Percentiles rank a stretch among this genome's conserved stretches.
These are phyloP conservation scores for Alternaria gansuensis DNA, from an alignment of 2,329 filamentous ascomycete species.

Conservation along the genomic window DNA sequence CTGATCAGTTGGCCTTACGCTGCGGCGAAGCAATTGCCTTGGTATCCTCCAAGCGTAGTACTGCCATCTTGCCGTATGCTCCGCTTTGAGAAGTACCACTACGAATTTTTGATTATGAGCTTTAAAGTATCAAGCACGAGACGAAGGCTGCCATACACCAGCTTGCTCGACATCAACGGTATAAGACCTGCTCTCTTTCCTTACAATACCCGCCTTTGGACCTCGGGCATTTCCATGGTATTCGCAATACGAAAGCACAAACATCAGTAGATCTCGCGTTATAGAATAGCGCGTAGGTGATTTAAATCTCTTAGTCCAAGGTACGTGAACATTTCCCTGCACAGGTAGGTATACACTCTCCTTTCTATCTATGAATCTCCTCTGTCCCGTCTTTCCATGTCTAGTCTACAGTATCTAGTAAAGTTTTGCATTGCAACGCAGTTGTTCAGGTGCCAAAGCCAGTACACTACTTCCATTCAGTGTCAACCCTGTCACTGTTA, in stretches of 20 bases:
- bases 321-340: not conserved
- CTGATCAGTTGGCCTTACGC: not conserved
- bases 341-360: not conserved
- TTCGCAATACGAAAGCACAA: not conserved
- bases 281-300: not conserved
- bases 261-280: not conserved
- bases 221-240: not conserved
- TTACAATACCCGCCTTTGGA: not conserved
- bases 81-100: not conserved
- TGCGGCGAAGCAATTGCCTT: not conserved
- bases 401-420: not conserved
- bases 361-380: not conserved
- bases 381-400: not conserved
- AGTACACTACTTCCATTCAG: not conserved
- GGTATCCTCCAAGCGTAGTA: not conserved
- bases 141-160: not conserved
- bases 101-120: not conserved
- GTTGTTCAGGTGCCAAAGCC: not conserved
- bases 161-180: not conserved
- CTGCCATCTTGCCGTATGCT: not conserved
- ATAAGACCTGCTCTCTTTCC: too few relatives aligned
- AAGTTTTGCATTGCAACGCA: not conserved
- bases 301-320: not conserved
- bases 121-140: not conserved
- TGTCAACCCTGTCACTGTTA: not conserved